Base-by-base conservation (phyloP, 352 stramenopile species). In the Achlya hypogyna region DNA sequence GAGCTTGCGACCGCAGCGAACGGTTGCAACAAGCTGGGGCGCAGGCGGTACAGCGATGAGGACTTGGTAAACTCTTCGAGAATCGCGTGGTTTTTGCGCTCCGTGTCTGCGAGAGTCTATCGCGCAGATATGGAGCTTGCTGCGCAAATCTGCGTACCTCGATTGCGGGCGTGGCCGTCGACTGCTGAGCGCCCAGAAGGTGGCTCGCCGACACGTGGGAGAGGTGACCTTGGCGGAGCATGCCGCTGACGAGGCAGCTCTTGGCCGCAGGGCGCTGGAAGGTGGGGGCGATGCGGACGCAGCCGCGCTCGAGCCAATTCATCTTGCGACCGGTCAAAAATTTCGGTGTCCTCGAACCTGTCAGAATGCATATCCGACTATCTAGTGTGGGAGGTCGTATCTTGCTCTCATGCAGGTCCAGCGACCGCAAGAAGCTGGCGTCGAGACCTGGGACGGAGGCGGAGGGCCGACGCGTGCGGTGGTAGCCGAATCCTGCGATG, bases 1-100 rank as follows among this genome's bases (percentile, higher is more conserved):
- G 60, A 14, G 45, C 47, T 67, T 10, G 42, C 60, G 43, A 49
- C 40, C 14, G 45, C 28, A 4, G 60, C 45, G 23, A 77, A 68
- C 27, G 85, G 78, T 10, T 88, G 67, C 62, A 85, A 52, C 10
- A 83, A 49, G 71, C 85, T 93, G 28, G 85, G 85, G 22, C 85
- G 82, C 69, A 91, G 92, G 8, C 85, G 75, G 32, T 67, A 60
- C 28, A 16, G 12, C 3, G 47, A 51, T 28, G 22, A 49, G 16
- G 40, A 25, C 43, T 32, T 45, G 16, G 60, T 31, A 67, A 67
- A 67, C 10, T 28, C 40, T 49, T 67, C 51, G 4, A 67, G 40
- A n/a, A n/a, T 20, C 3, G 25, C 60, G 16, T 31, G 25, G 31
- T 56, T 56, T n/a, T 56, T 56, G 25, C 49, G 49, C 31, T 56